Percentiles rank a stretch among this genome's conserved stretches.
Evolutionary conservation across 2,329 filamentous ascomycete species (phyloP).

Genomic region (Aureobasidium pullulans): DNA sequence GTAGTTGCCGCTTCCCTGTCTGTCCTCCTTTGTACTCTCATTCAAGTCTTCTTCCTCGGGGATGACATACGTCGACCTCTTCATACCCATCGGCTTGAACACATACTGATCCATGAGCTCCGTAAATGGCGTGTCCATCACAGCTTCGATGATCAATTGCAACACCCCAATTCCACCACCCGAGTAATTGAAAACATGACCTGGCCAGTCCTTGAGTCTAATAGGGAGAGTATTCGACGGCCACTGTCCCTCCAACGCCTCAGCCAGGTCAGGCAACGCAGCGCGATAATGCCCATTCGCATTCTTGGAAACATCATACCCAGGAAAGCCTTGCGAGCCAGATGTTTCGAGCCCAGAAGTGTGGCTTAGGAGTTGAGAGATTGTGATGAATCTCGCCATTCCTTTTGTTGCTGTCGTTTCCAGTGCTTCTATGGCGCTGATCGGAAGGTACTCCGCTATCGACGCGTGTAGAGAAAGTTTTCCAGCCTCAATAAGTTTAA

Average conservation of each 20-base stretch:
- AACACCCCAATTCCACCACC: conserved; percentile 22
- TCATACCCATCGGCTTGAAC: conserved; percentile 21
- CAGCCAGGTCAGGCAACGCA: neutral
- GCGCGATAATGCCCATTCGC: conserved; percentile 6
- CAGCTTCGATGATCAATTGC: conserved; percentile 20
- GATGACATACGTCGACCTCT: conserved; percentile 18
- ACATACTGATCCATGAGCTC: conserved; percentile 21
- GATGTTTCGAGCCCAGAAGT: conserved; percentile 19
- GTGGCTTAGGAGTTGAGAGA: conserved; percentile 21
- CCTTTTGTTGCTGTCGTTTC: conserved; percentile 16
- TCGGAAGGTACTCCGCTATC: conserved; percentile 17
- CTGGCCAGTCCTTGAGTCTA: conserved; percentile 19
- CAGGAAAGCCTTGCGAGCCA: conserved; percentile 20
- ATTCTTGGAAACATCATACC: conserved; percentile 17
- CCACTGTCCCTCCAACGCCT: conserved; percentile 18
- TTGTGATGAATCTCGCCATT: conserved; percentile 20
- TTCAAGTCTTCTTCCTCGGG: conserved; percentile 8
- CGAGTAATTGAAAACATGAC: conserved; percentile 21
- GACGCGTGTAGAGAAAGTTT: conserved; percentile 18
- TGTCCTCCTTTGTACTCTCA: neutral
- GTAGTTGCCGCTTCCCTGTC: conserved; percentile 15
- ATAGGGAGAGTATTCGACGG: conserved; percentile 20
- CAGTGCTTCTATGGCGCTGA: conserved; percentile 9
- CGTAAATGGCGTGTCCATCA: conserved; percentile 16
- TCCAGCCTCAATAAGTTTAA: conserved; percentile 21